Evolutionary conservation across 148 eudicot genomes (phyloP).

Genomic region (Cornus florida): DNA sequence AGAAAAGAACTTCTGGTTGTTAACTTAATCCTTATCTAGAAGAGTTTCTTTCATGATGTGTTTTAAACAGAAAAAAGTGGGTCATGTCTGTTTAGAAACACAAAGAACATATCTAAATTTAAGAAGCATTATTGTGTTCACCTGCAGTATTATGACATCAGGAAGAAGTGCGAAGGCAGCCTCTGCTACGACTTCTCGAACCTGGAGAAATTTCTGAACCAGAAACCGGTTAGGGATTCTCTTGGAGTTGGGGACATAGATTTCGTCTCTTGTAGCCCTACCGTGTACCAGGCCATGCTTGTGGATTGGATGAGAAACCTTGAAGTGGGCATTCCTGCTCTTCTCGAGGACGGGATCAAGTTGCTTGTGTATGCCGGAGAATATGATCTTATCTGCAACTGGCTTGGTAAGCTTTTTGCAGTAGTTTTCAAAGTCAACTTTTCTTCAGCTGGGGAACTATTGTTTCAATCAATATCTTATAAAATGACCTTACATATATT

Average conservation of each 20-base stretch:
- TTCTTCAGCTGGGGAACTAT: neutral
- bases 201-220: slow-evolving; percentile 65
- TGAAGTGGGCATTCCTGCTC: slow-evolving; percentile 84
- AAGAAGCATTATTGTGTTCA: neutral
- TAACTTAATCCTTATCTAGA: neutral
- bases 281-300: slow-evolving; percentile 84
- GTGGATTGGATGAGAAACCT: slow-evolving; percentile 95
- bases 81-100: neutral
- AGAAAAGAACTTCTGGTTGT: neutral
- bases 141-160: slow-evolving; percentile 81
- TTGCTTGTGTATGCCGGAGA: slow-evolving; percentile 93
- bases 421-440: neutral
- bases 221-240: slow-evolving; percentile 59
- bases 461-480: neutral
- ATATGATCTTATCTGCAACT: slow-evolving; percentile 93
- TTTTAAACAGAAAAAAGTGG: neutral
- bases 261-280: slow-evolving; percentile 82
- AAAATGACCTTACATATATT: neutral
- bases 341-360: slow-evolving; percentile 81
- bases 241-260: slow-evolving; percentile 84
- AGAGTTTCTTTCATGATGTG: neutral
- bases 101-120: neutral
- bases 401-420: slow-evolving; percentile 69
- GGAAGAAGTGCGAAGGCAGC: slow-evolving; percentile 86
- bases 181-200: slow-evolving; percentile 93